Percentiles rank a stretch among this genome's conserved stretches.
Conservation (phyloP, 2,329 filamentous ascomycete genomes). For the Fonsecaea erecta region DNA sequence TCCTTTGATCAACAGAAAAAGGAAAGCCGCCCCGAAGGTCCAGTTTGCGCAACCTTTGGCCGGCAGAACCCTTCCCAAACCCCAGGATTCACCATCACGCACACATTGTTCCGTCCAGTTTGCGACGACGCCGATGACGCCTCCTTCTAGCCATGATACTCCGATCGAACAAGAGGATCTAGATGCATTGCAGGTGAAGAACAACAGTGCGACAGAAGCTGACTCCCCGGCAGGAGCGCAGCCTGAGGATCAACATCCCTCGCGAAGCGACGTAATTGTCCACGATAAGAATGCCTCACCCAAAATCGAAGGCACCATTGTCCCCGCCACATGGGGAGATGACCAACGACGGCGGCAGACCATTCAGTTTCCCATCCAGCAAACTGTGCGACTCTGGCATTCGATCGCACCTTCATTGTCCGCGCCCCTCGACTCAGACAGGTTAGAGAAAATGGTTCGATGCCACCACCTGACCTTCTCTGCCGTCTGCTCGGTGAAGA, state of each 20-base stretch:
- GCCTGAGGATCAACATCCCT: not conserved
- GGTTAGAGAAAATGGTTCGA: not conserved
- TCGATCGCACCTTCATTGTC: not conserved
- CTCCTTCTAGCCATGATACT: not conserved
- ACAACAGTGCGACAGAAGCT: not conserved
- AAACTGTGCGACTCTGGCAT: not conserved
- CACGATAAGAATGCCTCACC: not conserved
- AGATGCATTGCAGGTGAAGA: not conserved
- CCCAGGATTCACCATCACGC: not conserved
- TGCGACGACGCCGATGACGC: not conserved
- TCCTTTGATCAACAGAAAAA: not conserved
- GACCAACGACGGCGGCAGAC: not conserved
- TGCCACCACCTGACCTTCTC: conserved; percentile 1
- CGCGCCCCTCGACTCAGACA: not conserved
- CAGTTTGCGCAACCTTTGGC: not conserved
- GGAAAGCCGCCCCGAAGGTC: not conserved
- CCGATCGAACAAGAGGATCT: not conserved
- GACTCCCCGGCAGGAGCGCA: not conserved
- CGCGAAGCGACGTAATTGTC: not conserved
- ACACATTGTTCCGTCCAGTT: not conserved
- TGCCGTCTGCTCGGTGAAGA: not conserved
- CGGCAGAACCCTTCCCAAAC: not conserved
- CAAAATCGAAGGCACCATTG: not conserved
- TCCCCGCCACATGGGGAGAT: not conserved
- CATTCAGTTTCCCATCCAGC: not conserved